Evolutionary conservation across 208 protist genomes (phyloP).

Genomic region (Leishmania major): DNA sequence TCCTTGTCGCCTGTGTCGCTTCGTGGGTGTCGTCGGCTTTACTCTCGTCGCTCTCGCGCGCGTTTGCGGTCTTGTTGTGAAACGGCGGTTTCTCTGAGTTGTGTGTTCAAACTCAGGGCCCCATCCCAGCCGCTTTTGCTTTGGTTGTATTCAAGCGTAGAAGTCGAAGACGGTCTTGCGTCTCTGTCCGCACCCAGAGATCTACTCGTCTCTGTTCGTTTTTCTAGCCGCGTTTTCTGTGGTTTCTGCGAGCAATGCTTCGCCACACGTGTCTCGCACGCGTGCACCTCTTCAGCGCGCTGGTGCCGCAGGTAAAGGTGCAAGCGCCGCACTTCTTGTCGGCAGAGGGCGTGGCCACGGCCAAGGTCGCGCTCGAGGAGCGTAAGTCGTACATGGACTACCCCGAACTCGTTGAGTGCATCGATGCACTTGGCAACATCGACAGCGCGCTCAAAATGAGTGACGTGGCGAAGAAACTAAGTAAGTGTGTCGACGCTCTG

Average conservation of each 20-base stretch:
- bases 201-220: slow-evolving; percentile 5
- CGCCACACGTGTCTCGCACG: slow-evolving; percentile 42
- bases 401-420: slow-evolving; percentile 37
- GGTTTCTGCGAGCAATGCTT: slow-evolving; percentile 48
- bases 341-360: slow-evolving; percentile 35
- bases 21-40: not conserved
- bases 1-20: not conserved
- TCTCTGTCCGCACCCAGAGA: not conserved
- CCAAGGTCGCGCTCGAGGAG: slow-evolving; percentile 55
- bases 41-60: not conserved
- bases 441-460: slow-evolving; percentile 43
- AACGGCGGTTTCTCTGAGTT: not conserved
- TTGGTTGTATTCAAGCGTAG: not conserved
- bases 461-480: slow-evolving; percentile 41
- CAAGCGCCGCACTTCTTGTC: slow-evolving; percentile 45
- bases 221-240: not conserved
- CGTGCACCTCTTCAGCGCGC: slow-evolving; percentile 82
- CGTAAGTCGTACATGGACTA: slow-evolving; percentile 42
- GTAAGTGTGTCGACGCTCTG: slow-evolving; percentile 48
- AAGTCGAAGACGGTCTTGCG: not conserved
- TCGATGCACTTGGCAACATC: slow-evolving; percentile 43
- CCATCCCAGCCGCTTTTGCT: not conserved
- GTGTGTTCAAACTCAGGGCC: not conserved
- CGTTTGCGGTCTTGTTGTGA: not conserved
- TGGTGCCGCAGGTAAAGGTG: slow-evolving; percentile 65